phyloP scores from a whole-genome alignment of 2,329 filamentous ascomycete genomes.

The Fusarium irregulare region DNA sequence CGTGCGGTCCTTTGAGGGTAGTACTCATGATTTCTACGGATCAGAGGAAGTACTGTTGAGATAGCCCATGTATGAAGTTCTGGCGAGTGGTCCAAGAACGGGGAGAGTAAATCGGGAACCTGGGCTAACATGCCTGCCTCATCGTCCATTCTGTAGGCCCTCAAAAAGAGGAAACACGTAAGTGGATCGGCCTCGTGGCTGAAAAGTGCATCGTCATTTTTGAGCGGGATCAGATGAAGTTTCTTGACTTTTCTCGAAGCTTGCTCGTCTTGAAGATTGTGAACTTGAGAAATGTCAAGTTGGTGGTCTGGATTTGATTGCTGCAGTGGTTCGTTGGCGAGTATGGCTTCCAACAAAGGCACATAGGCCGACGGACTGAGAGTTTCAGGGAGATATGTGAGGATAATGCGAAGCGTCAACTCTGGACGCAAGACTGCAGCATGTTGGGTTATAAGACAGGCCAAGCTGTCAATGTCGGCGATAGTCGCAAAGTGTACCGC shows the following conservation, averaged over 20 bases:
- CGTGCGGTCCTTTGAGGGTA: slow-evolving; percentile 64
- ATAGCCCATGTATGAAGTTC: slow-evolving; percentile 75
- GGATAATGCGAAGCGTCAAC: slow-evolving; percentile 76
- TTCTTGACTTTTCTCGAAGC: slow-evolving; percentile 73
- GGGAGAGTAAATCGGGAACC: slow-evolving; percentile 73
- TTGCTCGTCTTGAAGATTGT: slow-evolving; percentile 69
- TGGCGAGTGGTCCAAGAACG: slow-evolving; percentile 72
- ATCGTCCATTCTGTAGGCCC: slow-evolving; percentile 75
- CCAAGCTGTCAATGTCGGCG: slow-evolving; percentile 72
- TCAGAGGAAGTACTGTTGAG: slow-evolving; percentile 74
- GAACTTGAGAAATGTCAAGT: slow-evolving; percentile 67
- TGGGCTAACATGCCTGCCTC: slow-evolving; percentile 78
- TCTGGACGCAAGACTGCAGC: slow-evolving; percentile 69
- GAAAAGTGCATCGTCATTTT: slow-evolving; percentile 59
- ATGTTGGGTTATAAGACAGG: slow-evolving; percentile 68
- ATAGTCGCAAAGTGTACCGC: slow-evolving; percentile 76
- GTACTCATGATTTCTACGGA: slow-evolving; percentile 77
- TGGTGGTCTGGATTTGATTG: slow-evolving; percentile 54
- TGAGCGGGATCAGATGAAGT: slow-evolving; percentile 70
- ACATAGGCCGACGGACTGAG: slow-evolving; percentile 72
- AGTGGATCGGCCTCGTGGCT: slow-evolving; percentile 66
- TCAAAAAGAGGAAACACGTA: slow-evolving; percentile 73
- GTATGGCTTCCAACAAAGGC: slow-evolving; percentile 69
- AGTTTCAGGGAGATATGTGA: slow-evolving; percentile 82
- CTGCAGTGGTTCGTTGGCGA: slow-evolving; percentile 58